Percentiles rank a stretch among this genome's conserved stretches.
phyloP scores from a whole-genome alignment of 2,329 filamentous ascomycete genomes.

The Calonectria honghensis region DNA sequence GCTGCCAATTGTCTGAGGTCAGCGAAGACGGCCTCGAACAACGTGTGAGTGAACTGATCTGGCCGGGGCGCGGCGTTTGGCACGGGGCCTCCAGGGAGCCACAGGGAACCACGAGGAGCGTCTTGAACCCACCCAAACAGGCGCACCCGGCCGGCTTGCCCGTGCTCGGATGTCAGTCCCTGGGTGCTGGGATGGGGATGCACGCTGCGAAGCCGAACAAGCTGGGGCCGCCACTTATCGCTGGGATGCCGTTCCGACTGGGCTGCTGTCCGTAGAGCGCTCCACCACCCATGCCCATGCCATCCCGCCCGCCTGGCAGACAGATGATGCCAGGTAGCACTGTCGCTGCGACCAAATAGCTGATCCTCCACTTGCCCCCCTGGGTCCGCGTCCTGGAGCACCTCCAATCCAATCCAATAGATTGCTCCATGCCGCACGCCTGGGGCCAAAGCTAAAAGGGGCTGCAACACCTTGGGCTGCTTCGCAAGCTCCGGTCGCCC shows the following conservation, averaged over 20 bases:
- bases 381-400: conserved; percentile 11
- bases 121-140: conserved; percentile 15
- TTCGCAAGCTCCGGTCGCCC: conserved; percentile 40
- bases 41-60: conserved; percentile 46
- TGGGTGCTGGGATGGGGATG: conserved; percentile 20
- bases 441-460: conserved; percentile 37
- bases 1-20: conserved; percentile 49
- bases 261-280: conserved; percentile 20
- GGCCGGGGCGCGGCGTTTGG: conserved; percentile 34
- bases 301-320: conserved; percentile 29
- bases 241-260: conserved; percentile 32
- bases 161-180: conserved; percentile 33
- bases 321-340: conserved; percentile 36
- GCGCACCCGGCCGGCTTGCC: conserved; percentile 31
- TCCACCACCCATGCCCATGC: conserved; percentile 23
- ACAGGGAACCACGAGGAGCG: conserved; percentile 28
- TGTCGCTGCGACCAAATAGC: conserved; percentile 33
- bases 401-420: conserved; percentile 31
- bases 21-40: conserved; percentile 45
- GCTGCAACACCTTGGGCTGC: conserved; percentile 31
- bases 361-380: conserved; percentile 39
- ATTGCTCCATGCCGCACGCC: conserved; percentile 30
- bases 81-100: conserved; percentile 34
- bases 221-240: conserved; percentile 41
- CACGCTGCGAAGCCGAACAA: conserved; percentile 35